Percentiles rank a stretch among this genome's conserved stretches.
Evolutionary conservation across 2,329 filamentous ascomycete species (phyloP).

Genomic region (Pseudocercospora ulei): DNA sequence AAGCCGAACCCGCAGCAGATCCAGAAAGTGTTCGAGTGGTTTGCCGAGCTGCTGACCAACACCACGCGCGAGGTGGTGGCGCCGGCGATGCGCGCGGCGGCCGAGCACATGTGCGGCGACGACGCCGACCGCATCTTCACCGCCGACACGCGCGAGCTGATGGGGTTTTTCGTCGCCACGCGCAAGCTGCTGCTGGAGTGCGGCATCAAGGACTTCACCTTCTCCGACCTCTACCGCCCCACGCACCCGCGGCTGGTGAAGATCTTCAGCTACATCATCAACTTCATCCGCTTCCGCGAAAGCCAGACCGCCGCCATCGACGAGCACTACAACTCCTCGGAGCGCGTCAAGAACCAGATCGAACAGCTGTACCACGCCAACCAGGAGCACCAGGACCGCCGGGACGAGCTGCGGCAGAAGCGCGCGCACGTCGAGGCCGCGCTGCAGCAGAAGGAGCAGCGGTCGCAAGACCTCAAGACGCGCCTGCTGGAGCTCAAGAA

Average conservation of each 20-base stretch:
- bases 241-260: slow-evolving; percentile 83
- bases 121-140: slow-evolving; percentile 69
- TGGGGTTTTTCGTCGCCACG: slow-evolving; percentile 88
- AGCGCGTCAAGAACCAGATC: slow-evolving; percentile 76
- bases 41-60: slow-evolving; percentile 88
- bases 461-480: slow-evolving; percentile 80
- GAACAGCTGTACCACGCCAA: slow-evolving; percentile 79
- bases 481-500: slow-evolving; percentile 68
- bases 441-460: slow-evolving; percentile 71
- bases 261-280: slow-evolving; percentile 96
- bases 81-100: slow-evolving; percentile 86
- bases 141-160: slow-evolving; percentile 78
- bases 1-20: slow-evolving; percentile 92
- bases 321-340: slow-evolving; percentile 83
- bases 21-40: slow-evolving; percentile 97
- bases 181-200: slow-evolving; percentile 72
- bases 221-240: slow-evolving; percentile 82
- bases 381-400: slow-evolving; percentile 68
- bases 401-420: slow-evolving; percentile 72
- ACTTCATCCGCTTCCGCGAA: slow-evolving; percentile 95
- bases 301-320: slow-evolving; percentile 83
- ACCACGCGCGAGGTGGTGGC: slow-evolving; percentile 86
- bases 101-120: slow-evolving; percentile 75
- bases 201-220: slow-evolving; percentile 85
- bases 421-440: slow-evolving; percentile 70